Conservation (phyloP, 2,329 filamentous ascomycete genomes). For the Fusarium temperatum region DNA sequence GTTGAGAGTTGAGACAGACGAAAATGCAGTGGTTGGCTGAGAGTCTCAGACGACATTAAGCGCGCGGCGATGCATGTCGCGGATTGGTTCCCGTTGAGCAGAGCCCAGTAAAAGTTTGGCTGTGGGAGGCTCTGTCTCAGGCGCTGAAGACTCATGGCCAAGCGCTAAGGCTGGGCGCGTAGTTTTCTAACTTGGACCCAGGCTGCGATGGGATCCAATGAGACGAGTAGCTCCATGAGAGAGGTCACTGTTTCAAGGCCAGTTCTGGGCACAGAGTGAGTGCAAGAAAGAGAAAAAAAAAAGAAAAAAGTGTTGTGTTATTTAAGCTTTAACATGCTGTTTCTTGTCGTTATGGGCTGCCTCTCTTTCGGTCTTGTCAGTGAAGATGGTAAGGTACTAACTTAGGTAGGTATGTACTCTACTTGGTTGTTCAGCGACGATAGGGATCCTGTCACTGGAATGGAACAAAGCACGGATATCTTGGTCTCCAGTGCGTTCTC, state of each 20-base stretch:
- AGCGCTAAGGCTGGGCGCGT: constrained; percentile 24
- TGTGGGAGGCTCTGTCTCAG: constrained; percentile 5
- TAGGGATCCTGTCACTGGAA: neutral
- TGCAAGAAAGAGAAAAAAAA: too few species aligned
- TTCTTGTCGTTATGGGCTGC: constrained; percentile 12
- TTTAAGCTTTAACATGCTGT: constrained; percentile 8
- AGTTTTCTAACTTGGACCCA: neutral
- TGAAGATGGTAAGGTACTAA: neutral
- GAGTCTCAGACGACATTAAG: constrained; percentile 37
- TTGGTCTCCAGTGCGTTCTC: neutral
- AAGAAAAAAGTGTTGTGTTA: neutral
- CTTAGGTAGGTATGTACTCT: too few species aligned
- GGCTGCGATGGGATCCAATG: constrained; percentile 1
- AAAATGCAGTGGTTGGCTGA: constrained; percentile 29
- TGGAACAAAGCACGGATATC: constrained; percentile 5
- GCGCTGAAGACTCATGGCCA: neutral
- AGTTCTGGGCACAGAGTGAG: neutral
- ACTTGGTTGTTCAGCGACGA: neutral
- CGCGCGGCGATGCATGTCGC: constrained; percentile 28
- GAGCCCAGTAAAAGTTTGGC: constrained; percentile 7
- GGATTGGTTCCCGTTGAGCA: constrained; percentile 30
- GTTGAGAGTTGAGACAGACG: constrained; percentile 1
- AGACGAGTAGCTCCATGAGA: neutral
- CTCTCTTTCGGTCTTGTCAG: constrained; percentile 15
- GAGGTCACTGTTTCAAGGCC: neutral